Conservation (phyloP, 116 monocot species). For the Zostera marina region DNA sequence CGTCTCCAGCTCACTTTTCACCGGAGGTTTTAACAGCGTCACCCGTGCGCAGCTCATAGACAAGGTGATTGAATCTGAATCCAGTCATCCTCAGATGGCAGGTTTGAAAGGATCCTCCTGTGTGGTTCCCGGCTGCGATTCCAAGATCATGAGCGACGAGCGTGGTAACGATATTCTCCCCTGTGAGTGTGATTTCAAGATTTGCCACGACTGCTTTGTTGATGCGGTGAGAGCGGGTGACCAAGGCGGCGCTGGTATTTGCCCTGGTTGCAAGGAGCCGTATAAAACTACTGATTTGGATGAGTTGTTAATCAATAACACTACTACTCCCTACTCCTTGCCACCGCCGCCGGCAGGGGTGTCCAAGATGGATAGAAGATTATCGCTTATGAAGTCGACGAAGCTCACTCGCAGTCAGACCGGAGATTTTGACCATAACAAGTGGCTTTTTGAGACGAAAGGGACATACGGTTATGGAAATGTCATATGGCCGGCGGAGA, state of each 20-base stretch:
- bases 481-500: slow-evolving; percentile 77
- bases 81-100: slow-evolving; percentile 23
- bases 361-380: slow-evolving; percentile 43
- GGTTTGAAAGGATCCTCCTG: slow-evolving; percentile 26
- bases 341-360: slow-evolving; percentile 21
- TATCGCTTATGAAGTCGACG: slow-evolving; percentile 61
- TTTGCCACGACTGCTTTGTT: slow-evolving; percentile 67
- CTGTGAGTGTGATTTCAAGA: slow-evolving; percentile 81
- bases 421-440: slow-evolving; percentile 71
- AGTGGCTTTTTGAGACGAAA: slow-evolving; percentile 87
- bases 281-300: slow-evolving; percentile 57
- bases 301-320: slow-evolving; percentile 22
- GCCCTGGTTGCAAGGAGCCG: slow-evolving; percentile 79
- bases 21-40: slow-evolving; percentile 53
- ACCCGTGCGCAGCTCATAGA: slow-evolving; percentile 68
- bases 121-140: slow-evolving; percentile 48
- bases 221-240: slow-evolving; percentile 53
- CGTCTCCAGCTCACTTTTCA: slow-evolving; percentile 53
- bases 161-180: slow-evolving; percentile 26
- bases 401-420: slow-evolving; percentile 52
- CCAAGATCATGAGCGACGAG: slow-evolving; percentile 44
- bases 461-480: slow-evolving; percentile 94
- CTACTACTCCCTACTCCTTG: slow-evolving; percentile 12
- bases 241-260: slow-evolving; percentile 9
- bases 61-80: slow-evolving; percentile 28